A percentile compares a stretch with the other conserved stretches of the same genome.
Evolutionary conservation across 2,329 filamentous ascomycete species (phyloP).

Genomic region (Golovinomyces cichoracearum): DNA sequence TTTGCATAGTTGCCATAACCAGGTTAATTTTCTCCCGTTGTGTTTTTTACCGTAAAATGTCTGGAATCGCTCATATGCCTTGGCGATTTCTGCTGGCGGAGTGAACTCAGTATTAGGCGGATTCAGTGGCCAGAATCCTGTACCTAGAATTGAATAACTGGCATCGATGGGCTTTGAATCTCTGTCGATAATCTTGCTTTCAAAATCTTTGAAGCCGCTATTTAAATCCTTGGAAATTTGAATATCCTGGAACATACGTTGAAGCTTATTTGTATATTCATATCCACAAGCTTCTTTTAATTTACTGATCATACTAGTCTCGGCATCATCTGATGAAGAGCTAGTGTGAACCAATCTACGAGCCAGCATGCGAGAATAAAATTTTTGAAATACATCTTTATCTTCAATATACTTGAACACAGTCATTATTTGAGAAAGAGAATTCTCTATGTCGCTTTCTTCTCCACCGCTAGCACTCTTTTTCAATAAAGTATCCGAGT

Average conservation of each 20-base stretch:
- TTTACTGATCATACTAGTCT: conserved; percentile 98
- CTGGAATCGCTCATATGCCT: conserved; percentile 70
- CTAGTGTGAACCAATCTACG: conserved; percentile 84
- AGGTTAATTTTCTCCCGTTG: conserved; percentile 82
- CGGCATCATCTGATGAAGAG: conserved; percentile 86
- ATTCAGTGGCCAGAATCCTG: conserved; percentile 86
- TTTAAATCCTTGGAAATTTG: conserved; percentile 97
- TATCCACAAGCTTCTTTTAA: conserved; percentile 96
- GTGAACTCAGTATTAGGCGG: conserved; percentile 71
- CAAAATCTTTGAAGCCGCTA: conserved; percentile 56
- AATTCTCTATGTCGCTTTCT: conserved; percentile 75
- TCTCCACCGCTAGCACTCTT: conserved; percentile 84
- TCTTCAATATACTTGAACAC: conserved; percentile 99
- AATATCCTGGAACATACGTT: conserved; percentile 99
- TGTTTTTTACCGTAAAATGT: conserved; percentile 93
- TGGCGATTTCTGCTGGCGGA: conserved; percentile 58
- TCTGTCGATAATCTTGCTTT: conserved; percentile 35
- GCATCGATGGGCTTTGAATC: conserved; percentile 52
- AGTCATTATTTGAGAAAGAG: conserved; percentile 84
- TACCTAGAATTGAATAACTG: conserved; percentile 76
- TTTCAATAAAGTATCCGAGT: conserved; percentile 74
- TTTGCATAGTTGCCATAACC: conserved; percentile 96
- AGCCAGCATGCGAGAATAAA: conserved; percentile 90
- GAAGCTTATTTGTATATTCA: conserved; percentile 97
- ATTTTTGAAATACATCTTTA: conserved; percentile 99